phyloP scores from a whole-genome alignment of 2,329 filamentous ascomycete species.

The Aspergillus calidoustus region DNA sequence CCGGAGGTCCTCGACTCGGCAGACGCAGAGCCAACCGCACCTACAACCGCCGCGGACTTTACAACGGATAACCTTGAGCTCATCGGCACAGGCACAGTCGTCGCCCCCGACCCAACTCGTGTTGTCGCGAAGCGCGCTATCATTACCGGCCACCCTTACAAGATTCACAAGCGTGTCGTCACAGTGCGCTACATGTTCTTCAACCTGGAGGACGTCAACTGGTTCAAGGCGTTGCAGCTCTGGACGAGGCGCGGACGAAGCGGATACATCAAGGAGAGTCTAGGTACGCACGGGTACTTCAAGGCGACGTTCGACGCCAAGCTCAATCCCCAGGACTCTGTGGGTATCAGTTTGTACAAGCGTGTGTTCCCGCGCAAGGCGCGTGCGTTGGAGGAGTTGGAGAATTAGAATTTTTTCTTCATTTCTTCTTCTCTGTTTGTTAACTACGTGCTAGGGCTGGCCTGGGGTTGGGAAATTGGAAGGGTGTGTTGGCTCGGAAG shows the following conservation, averaged over 20 bases:
- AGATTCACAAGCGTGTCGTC: slow-evolving; percentile 97
- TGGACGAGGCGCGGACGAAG: slow-evolving; percentile 90
- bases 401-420: slow-evolving; percentile 18
- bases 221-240: slow-evolving; percentile 95
- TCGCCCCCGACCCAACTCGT: slow-evolving; percentile 73
- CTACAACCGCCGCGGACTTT: slow-evolving; percentile 29
- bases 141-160: slow-evolving; percentile 93
- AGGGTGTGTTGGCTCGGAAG: background rate
- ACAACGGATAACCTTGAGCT: slow-evolving; percentile 64
- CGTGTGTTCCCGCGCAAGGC: slow-evolving; percentile 79
- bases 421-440: no score
- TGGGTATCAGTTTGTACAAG: slow-evolving; percentile 90
- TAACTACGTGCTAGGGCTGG: no score
- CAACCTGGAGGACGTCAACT: slow-evolving; percentile 89
- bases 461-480: no score
- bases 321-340: slow-evolving; percentile 93
- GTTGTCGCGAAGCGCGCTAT: slow-evolving; percentile 94
- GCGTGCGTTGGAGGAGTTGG: slow-evolving; percentile 47
- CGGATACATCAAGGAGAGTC: slow-evolving; percentile 89
- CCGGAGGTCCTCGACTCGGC: slow-evolving; percentile 50
- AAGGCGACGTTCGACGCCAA: slow-evolving; percentile 97
- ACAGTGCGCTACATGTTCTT: slow-evolving; percentile 99
- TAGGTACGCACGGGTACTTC: slow-evolving; percentile 99
- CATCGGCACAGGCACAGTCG: slow-evolving; percentile 83
- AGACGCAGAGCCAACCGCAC: slow-evolving; percentile 42